A percentile compares a stretch with the other conserved stretches of the same genome.
Evolutionary conservation across 1,139 yeast genomes (phyloP).

Genomic region (Suhomyces terraborum): DNA sequence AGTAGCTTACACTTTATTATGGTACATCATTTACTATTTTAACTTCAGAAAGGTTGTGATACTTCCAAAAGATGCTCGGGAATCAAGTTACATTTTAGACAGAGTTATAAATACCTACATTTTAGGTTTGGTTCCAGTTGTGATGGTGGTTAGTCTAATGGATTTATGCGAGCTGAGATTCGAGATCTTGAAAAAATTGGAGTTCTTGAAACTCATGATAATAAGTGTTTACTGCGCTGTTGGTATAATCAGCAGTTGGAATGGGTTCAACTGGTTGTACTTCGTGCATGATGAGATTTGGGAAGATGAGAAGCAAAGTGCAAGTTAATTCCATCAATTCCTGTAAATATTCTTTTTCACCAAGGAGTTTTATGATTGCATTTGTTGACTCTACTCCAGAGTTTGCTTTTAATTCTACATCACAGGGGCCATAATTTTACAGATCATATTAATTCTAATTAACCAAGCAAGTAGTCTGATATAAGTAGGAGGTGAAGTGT

Average conservation of each 20-base stretch:
- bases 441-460: no score
- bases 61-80: slow-evolving; percentile 50
- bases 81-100: slow-evolving; percentile 61
- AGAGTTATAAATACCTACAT: slow-evolving; percentile 69
- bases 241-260: slow-evolving; percentile 87
- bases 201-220: slow-evolving; percentile 78
- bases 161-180: slow-evolving; percentile 58
- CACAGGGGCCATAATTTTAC: no score
- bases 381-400: not conserved
- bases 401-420: not conserved
- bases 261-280: slow-evolving; percentile 84
- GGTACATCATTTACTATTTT: slow-evolving; percentile 79
- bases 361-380: not conserved
- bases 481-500: no score
- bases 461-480: no score
- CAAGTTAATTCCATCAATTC: not conserved
- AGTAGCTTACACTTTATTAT: slow-evolving; percentile 73
- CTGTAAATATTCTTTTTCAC: not conserved
- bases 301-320: slow-evolving; percentile 28
- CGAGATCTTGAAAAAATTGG: slow-evolving; percentile 52
- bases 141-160: slow-evolving; percentile 53
- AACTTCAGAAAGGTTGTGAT: slow-evolving; percentile 68
- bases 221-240: slow-evolving; percentile 84
- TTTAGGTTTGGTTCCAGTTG: slow-evolving; percentile 67
- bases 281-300: slow-evolving; percentile 74